These are phyloP conservation scores for Aspergillus calidoustus DNA, from an alignment of 2,329 filamentous ascomycete species.

Conservation along the genomic window DNA sequence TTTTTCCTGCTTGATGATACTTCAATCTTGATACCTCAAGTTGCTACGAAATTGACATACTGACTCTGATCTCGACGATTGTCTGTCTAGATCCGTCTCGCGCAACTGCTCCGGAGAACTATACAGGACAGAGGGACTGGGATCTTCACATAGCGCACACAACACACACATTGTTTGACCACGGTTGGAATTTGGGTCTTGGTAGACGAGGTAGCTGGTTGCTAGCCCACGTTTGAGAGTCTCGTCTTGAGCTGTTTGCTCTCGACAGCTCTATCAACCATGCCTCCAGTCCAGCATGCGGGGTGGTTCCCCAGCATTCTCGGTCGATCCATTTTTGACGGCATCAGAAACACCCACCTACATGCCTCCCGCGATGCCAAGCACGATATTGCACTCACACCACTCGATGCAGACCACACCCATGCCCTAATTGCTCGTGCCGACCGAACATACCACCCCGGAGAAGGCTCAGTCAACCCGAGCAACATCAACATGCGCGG, in stretches of 20 bases:
- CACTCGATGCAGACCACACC: slow-evolving; percentile 29
- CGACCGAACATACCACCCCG: slow-evolving; percentile 32
- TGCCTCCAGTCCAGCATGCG: slow-evolving; percentile 37
- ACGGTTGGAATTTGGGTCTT: not conserved
- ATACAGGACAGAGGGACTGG: not conserved
- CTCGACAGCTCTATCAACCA: slow-evolving; percentile 36
- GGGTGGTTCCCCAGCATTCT: slow-evolving; percentile 31
- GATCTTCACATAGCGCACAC: not conserved
- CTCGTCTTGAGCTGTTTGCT: slow-evolving; percentile 42
- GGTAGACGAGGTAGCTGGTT: not conserved
- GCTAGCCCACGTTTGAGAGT: slow-evolving; percentile 20
- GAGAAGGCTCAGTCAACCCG: slow-evolving; percentile 47
- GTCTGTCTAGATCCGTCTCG: not conserved
- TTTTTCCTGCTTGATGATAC: not conserved
- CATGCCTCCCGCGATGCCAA: slow-evolving; percentile 1
- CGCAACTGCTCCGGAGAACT: not conserved
- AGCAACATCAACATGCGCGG: slow-evolving; percentile 57
- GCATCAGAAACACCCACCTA: slow-evolving; percentile 18
- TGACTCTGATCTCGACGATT: slow-evolving; percentile 17
- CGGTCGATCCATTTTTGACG: slow-evolving; percentile 21
- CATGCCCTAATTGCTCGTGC: slow-evolving; percentile 36
- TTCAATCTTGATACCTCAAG: not conserved
- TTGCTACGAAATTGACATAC: not conserved
- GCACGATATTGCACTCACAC: slow-evolving; percentile 5
- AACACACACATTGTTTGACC: not conserved